Conservation (phyloP, 108 stramenopile genomes). For the Pseudonitzschia pungens region DNA sequence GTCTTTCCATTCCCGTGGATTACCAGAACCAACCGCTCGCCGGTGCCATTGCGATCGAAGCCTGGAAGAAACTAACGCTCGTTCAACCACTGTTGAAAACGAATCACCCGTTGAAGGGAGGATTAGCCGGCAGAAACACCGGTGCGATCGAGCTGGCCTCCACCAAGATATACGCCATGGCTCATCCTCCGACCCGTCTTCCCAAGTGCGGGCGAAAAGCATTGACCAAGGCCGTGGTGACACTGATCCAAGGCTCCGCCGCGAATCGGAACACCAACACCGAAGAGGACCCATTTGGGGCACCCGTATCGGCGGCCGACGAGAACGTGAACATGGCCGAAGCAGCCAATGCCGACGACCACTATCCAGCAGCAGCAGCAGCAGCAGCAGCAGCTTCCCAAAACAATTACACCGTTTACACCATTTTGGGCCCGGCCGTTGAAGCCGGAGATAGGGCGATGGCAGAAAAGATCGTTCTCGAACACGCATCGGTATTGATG, state of each 20-base stretch:
- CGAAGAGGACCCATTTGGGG: background rate
- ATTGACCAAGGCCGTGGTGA: background rate
- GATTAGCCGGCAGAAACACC: slow-evolving; percentile 7
- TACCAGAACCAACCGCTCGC: background rate
- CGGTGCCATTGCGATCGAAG: slow-evolving; percentile 45
- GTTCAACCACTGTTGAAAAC: slow-evolving; percentile 51
- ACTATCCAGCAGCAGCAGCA: background rate
- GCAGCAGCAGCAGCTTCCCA: background rate
- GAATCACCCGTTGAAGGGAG: background rate
- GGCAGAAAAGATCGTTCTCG: background rate
- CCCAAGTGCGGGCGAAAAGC: background rate
- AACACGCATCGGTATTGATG: slow-evolving; percentile 1
- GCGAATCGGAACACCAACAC: background rate
- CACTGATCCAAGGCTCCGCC: background rate
- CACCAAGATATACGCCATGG: background rate
- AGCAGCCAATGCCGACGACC: background rate
- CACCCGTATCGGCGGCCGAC: background rate
- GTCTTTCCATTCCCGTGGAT: slow-evolving; percentile 56
- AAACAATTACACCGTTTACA: background rate
- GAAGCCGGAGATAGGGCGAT: background rate
- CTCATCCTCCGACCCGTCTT: slow-evolving; percentile 8
- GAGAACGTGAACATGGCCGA: background rate
- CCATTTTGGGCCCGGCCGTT: slow-evolving; percentile 5
- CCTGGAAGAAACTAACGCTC: slow-evolving; percentile 74
- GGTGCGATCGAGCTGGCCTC: background rate